Evolutionary conservation across 345 rosid genomes (phyloP).

Genomic region (Eucalyptus cladocalyx): DNA sequence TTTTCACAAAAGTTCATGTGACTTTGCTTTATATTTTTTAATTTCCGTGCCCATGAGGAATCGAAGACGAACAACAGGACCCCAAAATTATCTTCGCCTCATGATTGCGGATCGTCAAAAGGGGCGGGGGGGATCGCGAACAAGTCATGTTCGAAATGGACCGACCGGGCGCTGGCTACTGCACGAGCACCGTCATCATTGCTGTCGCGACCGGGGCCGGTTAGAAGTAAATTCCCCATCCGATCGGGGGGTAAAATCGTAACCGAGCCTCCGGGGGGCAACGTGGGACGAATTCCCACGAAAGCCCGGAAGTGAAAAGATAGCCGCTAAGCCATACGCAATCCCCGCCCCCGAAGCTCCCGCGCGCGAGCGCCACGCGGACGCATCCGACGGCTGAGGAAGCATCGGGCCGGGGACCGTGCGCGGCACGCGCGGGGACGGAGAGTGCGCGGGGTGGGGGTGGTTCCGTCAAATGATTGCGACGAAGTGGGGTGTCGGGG

Average conservation of each 20-base stretch:
- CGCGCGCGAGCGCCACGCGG: background rate
- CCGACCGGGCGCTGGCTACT: background rate
- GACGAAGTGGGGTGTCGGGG: slow-evolving; percentile 23
- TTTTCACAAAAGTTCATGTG: background rate
- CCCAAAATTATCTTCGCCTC: background rate
- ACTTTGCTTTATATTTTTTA: background rate
- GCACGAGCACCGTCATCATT: background rate
- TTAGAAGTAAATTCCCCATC: background rate
- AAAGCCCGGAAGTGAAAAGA: background rate
- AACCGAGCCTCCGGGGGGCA: background rate
- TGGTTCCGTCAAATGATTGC: slow-evolving; percentile 35
- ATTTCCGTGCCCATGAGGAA: background rate
- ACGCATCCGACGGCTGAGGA: background rate
- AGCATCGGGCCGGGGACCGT: background rate
- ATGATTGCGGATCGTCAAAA: background rate
- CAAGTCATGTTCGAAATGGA: background rate
- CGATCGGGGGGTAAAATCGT: background rate
- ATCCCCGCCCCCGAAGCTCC: background rate
- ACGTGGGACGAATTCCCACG: background rate
- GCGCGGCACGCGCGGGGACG: background rate
- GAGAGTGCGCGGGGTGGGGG: background rate
- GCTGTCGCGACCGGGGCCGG: background rate
- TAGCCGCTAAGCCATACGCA: background rate
- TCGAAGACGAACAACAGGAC: background rate
- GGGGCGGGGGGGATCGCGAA: background rate